Evolutionary conservation across 805 yeast genomes (phyloP).

Genomic region (Pichia ethanolica): DNA sequence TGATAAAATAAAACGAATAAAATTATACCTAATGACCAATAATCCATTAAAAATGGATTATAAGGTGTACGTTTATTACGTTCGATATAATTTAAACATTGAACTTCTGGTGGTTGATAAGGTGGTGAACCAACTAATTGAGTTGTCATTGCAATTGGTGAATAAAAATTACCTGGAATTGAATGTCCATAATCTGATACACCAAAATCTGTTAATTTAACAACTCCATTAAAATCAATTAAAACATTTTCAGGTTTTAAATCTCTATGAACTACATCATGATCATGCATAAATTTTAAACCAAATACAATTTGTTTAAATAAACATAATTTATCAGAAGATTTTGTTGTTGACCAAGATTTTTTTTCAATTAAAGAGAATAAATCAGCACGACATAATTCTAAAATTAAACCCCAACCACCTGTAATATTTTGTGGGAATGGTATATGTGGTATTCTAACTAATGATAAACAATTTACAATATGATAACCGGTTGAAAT

Average conservation of each 20-base stretch:
- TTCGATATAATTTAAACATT: constrained; percentile 38
- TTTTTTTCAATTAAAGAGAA: constrained; percentile 51
- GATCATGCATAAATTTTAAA: constrained; percentile 58
- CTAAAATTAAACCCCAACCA: constrained; percentile 80
- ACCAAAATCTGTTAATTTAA: constrained; percentile 91
- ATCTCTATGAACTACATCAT: constrained; percentile 87
- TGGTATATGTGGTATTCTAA: constrained; percentile 53
- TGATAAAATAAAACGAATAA: constrained; percentile 55
- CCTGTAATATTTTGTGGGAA: constrained; percentile 46
- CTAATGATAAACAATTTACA: constrained; percentile 48
- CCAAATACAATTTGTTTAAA: constrained; percentile 69
- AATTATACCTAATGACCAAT: constrained; percentile 70
- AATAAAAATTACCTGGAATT: constrained; percentile 43
- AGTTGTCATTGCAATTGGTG: constrained; percentile 33
- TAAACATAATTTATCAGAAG: constrained; percentile 55
- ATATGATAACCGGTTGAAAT: constrained; percentile 54
- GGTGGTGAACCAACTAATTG: constrained; percentile 80
- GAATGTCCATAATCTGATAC: constrained; percentile 68
- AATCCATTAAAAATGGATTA: constrained; percentile 66
- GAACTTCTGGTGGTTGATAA: constrained; percentile 76
- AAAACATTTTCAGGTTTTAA: constrained; percentile 89
- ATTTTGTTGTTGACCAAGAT: constrained; percentile 49
- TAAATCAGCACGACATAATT: constrained; percentile 53
- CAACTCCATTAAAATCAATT: constrained; percentile 46
- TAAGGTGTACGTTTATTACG: constrained; percentile 44